Evolutionary conservation across 805 yeast genomes (phyloP), one percentile per base, ranked within the genome.

Genomic region (Ogataea sp.): DNA sequence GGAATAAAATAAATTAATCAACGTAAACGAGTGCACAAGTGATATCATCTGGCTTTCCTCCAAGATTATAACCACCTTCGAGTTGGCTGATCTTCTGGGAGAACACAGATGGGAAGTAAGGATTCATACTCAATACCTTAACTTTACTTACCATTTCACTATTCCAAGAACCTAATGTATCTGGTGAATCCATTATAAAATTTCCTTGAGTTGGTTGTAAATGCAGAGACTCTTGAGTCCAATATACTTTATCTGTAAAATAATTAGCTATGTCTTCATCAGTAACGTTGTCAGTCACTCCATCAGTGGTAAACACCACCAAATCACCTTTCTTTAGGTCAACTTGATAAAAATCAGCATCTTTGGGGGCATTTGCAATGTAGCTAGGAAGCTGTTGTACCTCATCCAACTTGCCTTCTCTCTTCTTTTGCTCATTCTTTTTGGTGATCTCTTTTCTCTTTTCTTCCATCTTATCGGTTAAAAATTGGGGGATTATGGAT

Each of bases 11-110:
- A 6, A 17, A 5, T 14, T 42, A 58, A 33, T 52, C 65, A 25
- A 84, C 87, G 52, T 75, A 72, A 33, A 87, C 78, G 52, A 85
- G 70, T 2, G 89, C 82, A 15, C 83, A 75, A 1, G 97, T 87
- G 29, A 93, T 83, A 60, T 90, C 98, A 62, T 90, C 98, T 34
- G 88, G 94, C 63, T 90, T 90, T 13, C 98, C 98, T 26, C 98
- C 97, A 42, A 77, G 67, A 53, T 84, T 83, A 32, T 69, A 65
- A 52, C 78, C 82, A 3, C 83, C 83, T 2, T 86, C 75, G 37
- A 81, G 56, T 47, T 75, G 67, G 10, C 80, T 68, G 40, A 83
- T 66, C 52, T 81, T 85, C 59, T 82, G 88, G 7, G 96, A 83
- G 61, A 90, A 90, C 0, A 90, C 94, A 44, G 94, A 80, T 16